These are phyloP conservation scores for Rhizopogon sp. DNA, from an alignment of 768 basidiomycete genomes.

Conservation along the genomic window DNA sequence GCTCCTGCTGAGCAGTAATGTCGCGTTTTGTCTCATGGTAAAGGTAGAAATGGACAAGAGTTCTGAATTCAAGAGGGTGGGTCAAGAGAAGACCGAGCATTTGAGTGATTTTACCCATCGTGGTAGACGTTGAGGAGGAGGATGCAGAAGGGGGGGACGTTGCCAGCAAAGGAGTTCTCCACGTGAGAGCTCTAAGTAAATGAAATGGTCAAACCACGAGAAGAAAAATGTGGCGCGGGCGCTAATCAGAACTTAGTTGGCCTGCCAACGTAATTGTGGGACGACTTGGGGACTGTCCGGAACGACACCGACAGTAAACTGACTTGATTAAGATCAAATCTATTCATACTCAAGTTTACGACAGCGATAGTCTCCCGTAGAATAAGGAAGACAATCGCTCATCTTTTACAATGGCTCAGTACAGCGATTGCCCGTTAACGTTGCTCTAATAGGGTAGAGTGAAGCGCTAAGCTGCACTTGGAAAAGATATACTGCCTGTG, in stretches of 20 bases:
- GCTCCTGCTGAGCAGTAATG: slow-evolving; percentile 70
- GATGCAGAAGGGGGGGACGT: background rate
- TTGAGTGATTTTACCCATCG: slow-evolving; percentile 48
- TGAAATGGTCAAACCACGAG: background rate
- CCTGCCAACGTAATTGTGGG: background rate
- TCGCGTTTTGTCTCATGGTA: slow-evolving; percentile 82
- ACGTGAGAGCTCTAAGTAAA: background rate
- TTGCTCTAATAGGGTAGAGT: no score
- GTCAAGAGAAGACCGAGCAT: slow-evolving; percentile 68
- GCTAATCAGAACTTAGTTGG: background rate
- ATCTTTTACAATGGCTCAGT: no score
- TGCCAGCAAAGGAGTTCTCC: background rate
- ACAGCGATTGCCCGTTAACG: no score
- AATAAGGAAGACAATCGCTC: no score
- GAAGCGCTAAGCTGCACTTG: no score
- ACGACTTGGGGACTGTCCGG: no score
- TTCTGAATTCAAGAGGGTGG: slow-evolving; percentile 81
- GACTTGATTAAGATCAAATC: no score
- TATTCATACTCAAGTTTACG: no score
- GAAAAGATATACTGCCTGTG: no score
- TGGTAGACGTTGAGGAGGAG: background rate
- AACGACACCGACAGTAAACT: no score
- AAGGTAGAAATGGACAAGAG: slow-evolving; percentile 76
- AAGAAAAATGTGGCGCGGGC: background rate
- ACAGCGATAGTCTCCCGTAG: no score